phyloP scores from a whole-genome alignment of 2,329 filamentous ascomycete genomes.

The Trichoderma atrobrunneum region DNA sequence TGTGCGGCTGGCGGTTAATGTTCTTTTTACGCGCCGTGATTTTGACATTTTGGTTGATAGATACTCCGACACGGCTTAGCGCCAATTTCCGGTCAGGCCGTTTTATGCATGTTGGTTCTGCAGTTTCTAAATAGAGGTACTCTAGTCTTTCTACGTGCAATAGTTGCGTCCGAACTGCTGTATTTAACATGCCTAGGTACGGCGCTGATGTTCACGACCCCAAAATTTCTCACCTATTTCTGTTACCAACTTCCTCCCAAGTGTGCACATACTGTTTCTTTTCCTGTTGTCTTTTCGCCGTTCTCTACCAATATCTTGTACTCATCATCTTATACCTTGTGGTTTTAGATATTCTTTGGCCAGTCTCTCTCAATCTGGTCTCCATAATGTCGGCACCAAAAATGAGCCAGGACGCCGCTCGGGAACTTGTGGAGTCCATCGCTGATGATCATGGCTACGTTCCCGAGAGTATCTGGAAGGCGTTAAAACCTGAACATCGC shows the following conservation, averaged over 20 bases:
- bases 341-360: background rate
- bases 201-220: background rate
- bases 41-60: background rate
- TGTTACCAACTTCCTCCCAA: background rate
- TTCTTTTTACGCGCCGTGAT: background rate
- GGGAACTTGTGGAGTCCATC: background rate
- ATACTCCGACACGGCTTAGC: background rate
- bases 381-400: background rate
- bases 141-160: background rate
- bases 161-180: background rate
- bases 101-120: background rate
- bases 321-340: background rate
- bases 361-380: background rate
- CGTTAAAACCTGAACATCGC: background rate
- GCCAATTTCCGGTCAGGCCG: background rate
- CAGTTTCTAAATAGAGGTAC: background rate
- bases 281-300: background rate
- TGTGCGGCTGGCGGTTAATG: background rate
- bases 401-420: background rate
- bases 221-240: too few relatives aligned
- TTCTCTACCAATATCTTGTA: background rate
- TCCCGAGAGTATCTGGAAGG: background rate
- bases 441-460: background rate
- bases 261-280: background rate
- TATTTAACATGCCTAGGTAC: background rate